A percentile compares a stretch with the other conserved stretches of the same genome.
Conservation (phyloP, 768 basidiomycete species). For the Auriscalpium microsporum region DNA sequence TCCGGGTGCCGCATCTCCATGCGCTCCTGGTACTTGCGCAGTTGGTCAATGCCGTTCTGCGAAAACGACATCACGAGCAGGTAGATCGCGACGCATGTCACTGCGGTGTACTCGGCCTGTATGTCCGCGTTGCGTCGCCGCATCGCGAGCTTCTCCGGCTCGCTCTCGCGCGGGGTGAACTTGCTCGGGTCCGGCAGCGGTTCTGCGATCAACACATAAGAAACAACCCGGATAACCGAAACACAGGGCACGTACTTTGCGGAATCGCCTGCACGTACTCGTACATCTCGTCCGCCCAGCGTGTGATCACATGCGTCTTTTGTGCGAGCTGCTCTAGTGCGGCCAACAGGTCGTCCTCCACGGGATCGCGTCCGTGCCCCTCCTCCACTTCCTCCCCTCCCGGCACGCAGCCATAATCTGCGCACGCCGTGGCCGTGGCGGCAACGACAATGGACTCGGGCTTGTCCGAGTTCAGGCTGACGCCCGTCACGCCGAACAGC, state of each 20-base stretch:
- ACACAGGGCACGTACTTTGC: conserved; percentile 49
- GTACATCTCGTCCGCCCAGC: conserved; percentile 94
- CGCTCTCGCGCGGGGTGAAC: conserved; percentile 62
- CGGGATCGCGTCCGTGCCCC: conserved; percentile 35
- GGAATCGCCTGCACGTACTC: conserved; percentile 80
- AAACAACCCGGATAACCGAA: not conserved
- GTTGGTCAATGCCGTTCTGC: conserved; percentile 83
- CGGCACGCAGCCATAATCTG: conserved; percentile 41
- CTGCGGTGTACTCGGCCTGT: conserved; percentile 76
- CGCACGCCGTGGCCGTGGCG: conserved; percentile 47
- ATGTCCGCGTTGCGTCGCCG: conserved; percentile 64
- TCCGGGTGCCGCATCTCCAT: conserved; percentile 74
- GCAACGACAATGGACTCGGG: conserved; percentile 37
- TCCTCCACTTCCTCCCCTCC: conserved; percentile 24
- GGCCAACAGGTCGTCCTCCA: conserved; percentile 79
- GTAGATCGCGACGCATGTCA: conserved; percentile 82
- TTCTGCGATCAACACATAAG: conserved; percentile 36
- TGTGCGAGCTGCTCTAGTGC: conserved; percentile 84
- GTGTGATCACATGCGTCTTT: conserved; percentile 89
- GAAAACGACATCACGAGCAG: conserved; percentile 89
- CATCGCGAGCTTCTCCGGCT: conserved; percentile 60
- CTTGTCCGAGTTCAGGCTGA: conserved; percentile 22
- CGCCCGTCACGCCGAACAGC: conserved; percentile 51
- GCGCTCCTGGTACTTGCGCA: conserved; percentile 72
- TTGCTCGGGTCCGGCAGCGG: conserved; percentile 75